Evolutionary conservation across 2,329 filamentous ascomycete genomes (phyloP).

Genomic region (Thermoascus crustaceus): DNA sequence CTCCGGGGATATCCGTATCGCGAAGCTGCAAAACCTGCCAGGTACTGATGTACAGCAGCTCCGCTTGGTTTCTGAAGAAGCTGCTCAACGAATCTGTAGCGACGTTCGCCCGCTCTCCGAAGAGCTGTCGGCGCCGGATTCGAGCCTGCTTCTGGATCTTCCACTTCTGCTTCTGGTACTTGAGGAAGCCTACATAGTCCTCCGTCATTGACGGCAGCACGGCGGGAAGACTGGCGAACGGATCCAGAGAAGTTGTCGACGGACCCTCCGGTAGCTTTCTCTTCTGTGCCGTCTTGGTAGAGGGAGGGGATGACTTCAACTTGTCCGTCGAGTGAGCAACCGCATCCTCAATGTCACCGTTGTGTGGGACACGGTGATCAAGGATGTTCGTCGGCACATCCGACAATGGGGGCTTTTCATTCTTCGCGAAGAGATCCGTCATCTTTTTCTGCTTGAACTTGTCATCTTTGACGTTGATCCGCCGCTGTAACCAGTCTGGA

Average conservation of each 20-base stretch:
- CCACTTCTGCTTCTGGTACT: constrained; percentile 98
- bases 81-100: constrained; percentile 55
- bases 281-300: constrained; percentile 52
- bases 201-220: constrained; percentile 77
- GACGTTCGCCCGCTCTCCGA: constrained; percentile 69
- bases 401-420: constrained; percentile 57
- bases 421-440: constrained; percentile 71
- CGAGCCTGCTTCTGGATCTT: constrained; percentile 92
- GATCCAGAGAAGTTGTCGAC: constrained; percentile 57
- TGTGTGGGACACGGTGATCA: constrained; percentile 46
- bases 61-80: constrained; percentile 85
- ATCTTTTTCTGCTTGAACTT: constrained; percentile 98
- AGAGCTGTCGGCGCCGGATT: constrained; percentile 76
- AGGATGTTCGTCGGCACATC: constrained; percentile 61
- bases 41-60: constrained; percentile 79
- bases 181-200: constrained; percentile 79
- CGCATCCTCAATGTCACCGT: constrained; percentile 67
- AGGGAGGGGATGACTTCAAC: constrained; percentile 54
- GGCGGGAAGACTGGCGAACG: constrained; percentile 72
- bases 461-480: constrained; percentile 93
- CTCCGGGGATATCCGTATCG: constrained; percentile 72
- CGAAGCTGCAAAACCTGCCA: constrained; percentile 92
- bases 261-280: constrained; percentile 64
- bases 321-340: constrained; percentile 61
- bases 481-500: constrained; percentile 90